Base-by-base conservation (phyloP, 2,329 filamentous ascomycete genomes). In the Zasmidium citrigriseum region DNA sequence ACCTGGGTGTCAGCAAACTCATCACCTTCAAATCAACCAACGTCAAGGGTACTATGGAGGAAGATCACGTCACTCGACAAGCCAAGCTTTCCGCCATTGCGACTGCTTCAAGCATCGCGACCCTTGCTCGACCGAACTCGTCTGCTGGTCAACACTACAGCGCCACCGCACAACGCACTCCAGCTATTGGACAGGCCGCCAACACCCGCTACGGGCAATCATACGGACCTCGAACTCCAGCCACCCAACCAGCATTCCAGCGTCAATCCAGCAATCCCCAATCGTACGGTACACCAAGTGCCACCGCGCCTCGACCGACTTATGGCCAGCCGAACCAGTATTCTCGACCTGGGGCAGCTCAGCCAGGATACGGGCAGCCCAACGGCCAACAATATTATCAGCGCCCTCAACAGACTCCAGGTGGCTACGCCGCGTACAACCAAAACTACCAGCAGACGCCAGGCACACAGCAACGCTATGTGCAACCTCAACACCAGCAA, bases 41-140 rank as follows among this genome's bases (percentile, higher is more conserved):
- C 68, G 90, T 90, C 72, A 84, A 83, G 62, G 92, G 92, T 3
- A 85, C 89, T 3, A 87, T 96, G 85, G 91, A 96, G 66, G 90
- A 93, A 67, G 91, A 96, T 65, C 89, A 91, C 64, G 70, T 77
- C 1, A 74, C 78, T 1, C 72, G 77, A 27, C 65, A 75, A 45
- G 75, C 76, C 23, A 80, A 80, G 62, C 62, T 67, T 23, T 65
- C 66, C 5, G 72, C 77, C 14, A 63, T 67, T 46, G 67, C 67
- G 1, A 72, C 71, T 3, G 69, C 72, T 20, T 65, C 65, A 7
- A 66, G 67, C 46, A 66, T 69, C 51, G 65, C 71, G 2, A 64
- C 63, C 12, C 67, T 71, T 4, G 66, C 68, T 14, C 64, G 71
- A 23, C 61, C 68, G 22, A 67, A 60, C 22, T 71, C 70, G 20